A percentile compares a stretch with the other conserved stretches of the same genome.
Conservation (phyloP, 148 eudicot genomes). For the Vaccinium corymbosum region DNA sequence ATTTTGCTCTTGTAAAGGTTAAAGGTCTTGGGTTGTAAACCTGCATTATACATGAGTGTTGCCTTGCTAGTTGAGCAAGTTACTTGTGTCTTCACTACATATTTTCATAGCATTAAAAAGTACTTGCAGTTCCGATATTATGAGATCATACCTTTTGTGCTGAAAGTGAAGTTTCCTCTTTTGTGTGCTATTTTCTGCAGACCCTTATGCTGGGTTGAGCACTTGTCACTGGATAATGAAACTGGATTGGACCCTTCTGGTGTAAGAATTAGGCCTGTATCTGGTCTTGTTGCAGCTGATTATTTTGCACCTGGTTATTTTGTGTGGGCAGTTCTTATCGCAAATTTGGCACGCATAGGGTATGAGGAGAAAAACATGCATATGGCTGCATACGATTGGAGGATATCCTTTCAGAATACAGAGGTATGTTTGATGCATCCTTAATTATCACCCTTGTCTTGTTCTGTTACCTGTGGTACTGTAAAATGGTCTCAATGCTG, state of each 20-base stretch:
- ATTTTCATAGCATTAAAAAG: not conserved
- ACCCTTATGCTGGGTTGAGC: constrained; percentile 96
- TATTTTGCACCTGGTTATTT: constrained; percentile 97
- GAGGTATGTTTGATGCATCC: constrained; percentile 46
- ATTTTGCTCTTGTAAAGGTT: not conserved
- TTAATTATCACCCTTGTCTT: not conserved
- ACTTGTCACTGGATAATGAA: constrained; percentile 95
- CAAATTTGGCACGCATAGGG: constrained; percentile 93
- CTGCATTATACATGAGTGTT: not conserved
- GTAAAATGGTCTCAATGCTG: not conserved
- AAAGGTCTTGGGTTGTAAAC: not conserved
- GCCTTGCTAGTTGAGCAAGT: constrained; percentile 10
- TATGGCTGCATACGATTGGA: constrained; percentile 99
- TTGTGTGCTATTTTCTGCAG: constrained; percentile 36
- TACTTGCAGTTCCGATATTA: not conserved
- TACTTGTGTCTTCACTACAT: not conserved
- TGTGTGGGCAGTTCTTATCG: constrained; percentile 97
- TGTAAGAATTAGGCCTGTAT: constrained; percentile 79
- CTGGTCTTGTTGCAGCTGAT: constrained; percentile 98
- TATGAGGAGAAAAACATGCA: constrained; percentile 96
- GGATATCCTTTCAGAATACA: constrained; percentile 86
- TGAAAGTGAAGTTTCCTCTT: not conserved
- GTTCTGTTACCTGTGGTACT: not conserved
- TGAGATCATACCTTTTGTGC: not conserved
- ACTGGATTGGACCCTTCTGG: constrained; percentile 89